phyloP scores from a whole-genome alignment of 805 yeast species.

The Cyberlindnera lachancei region DNA sequence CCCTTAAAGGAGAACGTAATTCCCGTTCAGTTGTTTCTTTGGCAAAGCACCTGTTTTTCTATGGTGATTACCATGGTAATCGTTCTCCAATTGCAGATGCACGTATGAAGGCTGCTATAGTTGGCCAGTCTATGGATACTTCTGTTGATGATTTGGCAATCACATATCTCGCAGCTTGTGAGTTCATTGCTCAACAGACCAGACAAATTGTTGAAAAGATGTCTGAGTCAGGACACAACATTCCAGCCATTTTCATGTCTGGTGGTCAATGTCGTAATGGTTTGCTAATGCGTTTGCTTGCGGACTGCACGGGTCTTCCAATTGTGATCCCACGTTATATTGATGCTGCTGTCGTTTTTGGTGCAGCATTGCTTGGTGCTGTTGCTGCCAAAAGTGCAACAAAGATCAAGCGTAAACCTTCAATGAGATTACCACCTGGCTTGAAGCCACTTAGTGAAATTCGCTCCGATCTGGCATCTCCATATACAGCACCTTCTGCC shows the following conservation, averaged over 20 bases:
- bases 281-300: constrained; percentile 78
- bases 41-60: constrained; percentile 81
- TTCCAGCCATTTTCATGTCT: constrained; percentile 75
- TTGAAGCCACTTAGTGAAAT: constrained; percentile 18
- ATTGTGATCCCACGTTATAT: constrained; percentile 89
- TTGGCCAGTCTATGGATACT: constrained; percentile 88
- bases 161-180: constrained; percentile 88
- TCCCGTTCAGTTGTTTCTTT: constrained; percentile 70
- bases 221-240: constrained; percentile 70
- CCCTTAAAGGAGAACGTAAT: constrained; percentile 46
- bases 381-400: constrained; percentile 73
- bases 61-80: constrained; percentile 96
- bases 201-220: constrained; percentile 88
- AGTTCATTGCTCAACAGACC: constrained; percentile 95
- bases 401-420: constrained; percentile 16
- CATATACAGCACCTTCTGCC: constrained; percentile 78
- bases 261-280: constrained; percentile 98
- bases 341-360: constrained; percentile 96
- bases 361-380: constrained; percentile 92
- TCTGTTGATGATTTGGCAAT: constrained; percentile 80
- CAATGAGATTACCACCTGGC: constrained; percentile 22
- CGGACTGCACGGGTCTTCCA: constrained; percentile 89
- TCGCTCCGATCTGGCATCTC: constrained; percentile 40
- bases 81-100: constrained; percentile 98
- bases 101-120: constrained; percentile 82